Evolutionary conservation across 2,329 filamentous ascomycete genomes (phyloP), one percentile per base, ranked within the genome.

Genomic region (Scytalidium sp.): DNA sequence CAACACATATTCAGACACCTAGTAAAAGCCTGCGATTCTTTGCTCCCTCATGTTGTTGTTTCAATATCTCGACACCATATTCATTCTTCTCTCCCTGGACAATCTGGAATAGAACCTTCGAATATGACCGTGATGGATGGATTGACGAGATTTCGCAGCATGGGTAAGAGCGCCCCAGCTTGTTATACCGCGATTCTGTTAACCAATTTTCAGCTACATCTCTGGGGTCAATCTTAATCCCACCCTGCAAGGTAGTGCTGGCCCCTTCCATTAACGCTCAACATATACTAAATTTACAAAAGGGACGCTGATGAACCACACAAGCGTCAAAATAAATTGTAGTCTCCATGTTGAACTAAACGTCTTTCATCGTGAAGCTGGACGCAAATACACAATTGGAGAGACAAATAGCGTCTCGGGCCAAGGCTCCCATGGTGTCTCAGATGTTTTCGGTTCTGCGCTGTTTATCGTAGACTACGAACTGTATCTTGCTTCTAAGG

Each of bases 291-390:
- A n/a, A 29, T 29, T 29, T 29, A 29, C 13, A 29, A n/a, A n/a
- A n/a, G 72, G 73, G n/a, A 85, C 82, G 0, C 70, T 87, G 3
- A 78, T 86, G 76, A 86, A 85, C 67, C 82, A 85, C 66, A 76
- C 73, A 13, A 29, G 25, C 13, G 25, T 29, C 8, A 29, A 29
- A 13, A 29, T 29, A 29, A 29, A 29, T 29, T 29, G 25, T 29
- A 29, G 25, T 13, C 13, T 29, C 7, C 25, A 29, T 29, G 25
- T 29, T 29, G 25, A 29, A 7, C 25, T 29, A 29, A 29, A 29
- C 13, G 13, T 13, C 13, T 8, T 29, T 7, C 25, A 29, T 13
- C 7, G 8, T 13, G 25, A 7, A 8, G 25, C 25, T 29, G 25
- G 25, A 8, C 25, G 25, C 25, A 29, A 7, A 29, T 29, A 29